Conservation (phyloP, 108 stramenopile species). For the Cyclotella sp. region DNA sequence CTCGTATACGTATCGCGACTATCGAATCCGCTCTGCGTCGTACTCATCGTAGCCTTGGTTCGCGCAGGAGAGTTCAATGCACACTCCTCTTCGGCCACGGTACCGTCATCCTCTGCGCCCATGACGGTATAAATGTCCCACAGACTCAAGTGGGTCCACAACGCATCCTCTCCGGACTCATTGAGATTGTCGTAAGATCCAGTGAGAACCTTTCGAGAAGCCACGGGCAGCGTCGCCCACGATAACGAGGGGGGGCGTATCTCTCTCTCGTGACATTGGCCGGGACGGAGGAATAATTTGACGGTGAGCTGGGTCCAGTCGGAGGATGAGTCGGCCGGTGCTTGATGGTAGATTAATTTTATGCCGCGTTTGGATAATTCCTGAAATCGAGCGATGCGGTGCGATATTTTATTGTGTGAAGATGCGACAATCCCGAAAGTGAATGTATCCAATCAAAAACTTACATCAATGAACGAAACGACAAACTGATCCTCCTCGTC, state of each 20-base stretch:
- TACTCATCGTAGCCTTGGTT: constrained; percentile 3
- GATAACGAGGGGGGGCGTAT: constrained; percentile 61
- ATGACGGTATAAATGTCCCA: constrained; percentile 67
- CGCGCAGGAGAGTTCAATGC: background rate
- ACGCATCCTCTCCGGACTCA: constrained; percentile 4
- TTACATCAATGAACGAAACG: constrained; percentile 36
- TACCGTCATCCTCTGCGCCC: constrained; percentile 35
- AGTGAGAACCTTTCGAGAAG: constrained; percentile 16
- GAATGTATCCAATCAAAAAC: too few relatives aligned
- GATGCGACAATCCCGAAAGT: background rate
- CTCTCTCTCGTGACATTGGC: constrained; percentile 41
- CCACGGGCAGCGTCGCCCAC: constrained; percentile 64
- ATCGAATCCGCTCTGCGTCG: background rate
- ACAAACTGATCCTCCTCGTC: constrained; percentile 28
- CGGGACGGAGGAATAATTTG: constrained; percentile 58
- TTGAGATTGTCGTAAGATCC: constrained; percentile 19
- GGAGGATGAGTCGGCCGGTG: constrained; percentile 25
- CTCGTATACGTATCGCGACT: background rate
- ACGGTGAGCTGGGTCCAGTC: constrained; percentile 61
- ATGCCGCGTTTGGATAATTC: constrained; percentile 57
- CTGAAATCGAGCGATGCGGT: constrained; percentile 21
- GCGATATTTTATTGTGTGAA: background rate
- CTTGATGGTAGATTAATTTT: constrained; percentile 63
- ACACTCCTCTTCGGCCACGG: constrained; percentile 4
- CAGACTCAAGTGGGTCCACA: constrained; percentile 50